phyloP scores from a whole-genome alignment of 129 eudicot genomes.

The Glebionis coronaria region DNA sequence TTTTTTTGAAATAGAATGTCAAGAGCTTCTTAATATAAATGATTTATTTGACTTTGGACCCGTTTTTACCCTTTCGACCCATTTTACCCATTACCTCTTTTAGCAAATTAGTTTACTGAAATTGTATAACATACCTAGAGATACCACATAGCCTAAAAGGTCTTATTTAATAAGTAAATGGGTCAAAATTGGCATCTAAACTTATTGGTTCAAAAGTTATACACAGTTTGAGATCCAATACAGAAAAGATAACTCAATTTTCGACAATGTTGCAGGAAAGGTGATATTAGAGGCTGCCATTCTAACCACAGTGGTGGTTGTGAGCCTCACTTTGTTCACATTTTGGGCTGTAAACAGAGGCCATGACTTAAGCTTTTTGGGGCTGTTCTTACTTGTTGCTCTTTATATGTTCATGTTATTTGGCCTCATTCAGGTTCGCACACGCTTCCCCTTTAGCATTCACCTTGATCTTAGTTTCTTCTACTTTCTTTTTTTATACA shows the following conservation, averaged over 20 bases:
- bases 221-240: no score
- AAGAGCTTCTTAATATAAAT: neutral
- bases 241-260: no score
- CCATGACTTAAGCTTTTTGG: slow-evolving; percentile 62
- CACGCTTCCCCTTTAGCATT: neutral
- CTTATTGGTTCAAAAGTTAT: no score
- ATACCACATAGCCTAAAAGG: no score
- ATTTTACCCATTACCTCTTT: neutral
- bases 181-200: no score
- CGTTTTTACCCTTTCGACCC: neutral
- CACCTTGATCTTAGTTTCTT: no score
- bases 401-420: slow-evolving; percentile 47
- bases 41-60: neutral
- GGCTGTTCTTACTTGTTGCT: slow-evolving; percentile 59
- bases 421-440: slow-evolving; percentile 56
- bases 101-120: no score
- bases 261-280: slow-evolving; percentile 68
- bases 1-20: neutral
- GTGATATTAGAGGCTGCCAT: slow-evolving; percentile 56
- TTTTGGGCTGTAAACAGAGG: slow-evolving; percentile 85
- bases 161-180: no score
- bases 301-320: slow-evolving; percentile 57
- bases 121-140: no score
- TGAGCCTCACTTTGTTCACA: slow-evolving; percentile 60
- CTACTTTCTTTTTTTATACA: no score